Conservation (phyloP, 83 land plant species). For the Diphasiastrum complanatum region DNA sequence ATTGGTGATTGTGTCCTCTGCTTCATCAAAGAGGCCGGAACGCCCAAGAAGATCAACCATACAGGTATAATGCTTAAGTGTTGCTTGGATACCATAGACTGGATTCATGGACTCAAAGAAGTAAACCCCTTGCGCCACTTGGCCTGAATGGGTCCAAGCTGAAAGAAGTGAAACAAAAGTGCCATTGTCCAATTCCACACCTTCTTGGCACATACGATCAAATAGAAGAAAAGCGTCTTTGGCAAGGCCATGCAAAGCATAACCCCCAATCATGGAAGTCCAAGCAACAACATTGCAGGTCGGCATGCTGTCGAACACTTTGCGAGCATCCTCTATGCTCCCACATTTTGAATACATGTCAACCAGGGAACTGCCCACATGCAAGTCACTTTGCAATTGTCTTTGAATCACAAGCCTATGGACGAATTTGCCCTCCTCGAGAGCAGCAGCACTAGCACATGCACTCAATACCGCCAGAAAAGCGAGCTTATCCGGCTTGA, state of each 20-base stretch:
- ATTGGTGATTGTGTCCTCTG: background rate
- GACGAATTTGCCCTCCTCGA: background rate
- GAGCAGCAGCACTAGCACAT: background rate
- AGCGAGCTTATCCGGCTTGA: background rate
- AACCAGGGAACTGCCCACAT: conserved; percentile 4
- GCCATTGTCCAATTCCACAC: background rate
- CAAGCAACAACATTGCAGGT: background rate
- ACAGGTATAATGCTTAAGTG: conserved; percentile 10
- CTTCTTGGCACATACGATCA: background rate
- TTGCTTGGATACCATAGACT: background rate
- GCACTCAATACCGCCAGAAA: conserved; percentile 1
- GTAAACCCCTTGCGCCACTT: background rate
- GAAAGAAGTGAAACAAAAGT: background rate
- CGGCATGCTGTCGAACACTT: conserved; percentile 5
- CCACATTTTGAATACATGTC: conserved; percentile 16
- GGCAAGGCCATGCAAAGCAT: conserved; percentile 13
- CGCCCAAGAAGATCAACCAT: conserved; percentile 4
- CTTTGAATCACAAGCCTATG: background rate
- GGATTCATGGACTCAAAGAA: background rate
- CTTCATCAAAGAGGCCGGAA: conserved; percentile 8
- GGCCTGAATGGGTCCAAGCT: conserved; percentile 7
- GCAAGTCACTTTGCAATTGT: background rate
- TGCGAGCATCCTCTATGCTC: background rate
- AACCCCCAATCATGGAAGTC: conserved; percentile 8
- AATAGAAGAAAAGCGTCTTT: background rate